A percentile compares a stretch with the other conserved stretches of the same genome.
Conservation (phyloP, 805 yeast species). For the Ogataea methanolica region DNA sequence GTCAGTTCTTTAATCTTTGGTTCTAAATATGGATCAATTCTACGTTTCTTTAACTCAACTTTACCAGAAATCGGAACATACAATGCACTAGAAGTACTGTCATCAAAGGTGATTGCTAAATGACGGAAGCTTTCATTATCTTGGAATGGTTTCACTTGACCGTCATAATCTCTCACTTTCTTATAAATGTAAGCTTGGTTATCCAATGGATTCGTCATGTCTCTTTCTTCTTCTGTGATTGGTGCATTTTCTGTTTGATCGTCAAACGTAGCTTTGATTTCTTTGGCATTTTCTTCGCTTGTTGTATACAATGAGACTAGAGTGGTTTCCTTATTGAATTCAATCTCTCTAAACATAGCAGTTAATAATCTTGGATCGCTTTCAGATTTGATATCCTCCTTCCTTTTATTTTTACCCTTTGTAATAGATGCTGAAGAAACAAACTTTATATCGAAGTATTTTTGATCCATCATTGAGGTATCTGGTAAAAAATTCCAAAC, state of each 20-base stretch:
- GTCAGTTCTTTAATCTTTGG: conserved; percentile 53
- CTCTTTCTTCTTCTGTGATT: conserved; percentile 42
- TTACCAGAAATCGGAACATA: conserved; percentile 77
- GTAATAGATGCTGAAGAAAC: conserved; percentile 49
- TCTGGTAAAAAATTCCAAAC: conserved; percentile 87
- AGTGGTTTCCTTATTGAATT: conserved; percentile 57
- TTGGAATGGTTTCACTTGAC: conserved; percentile 46
- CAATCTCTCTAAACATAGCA: conserved; percentile 69
- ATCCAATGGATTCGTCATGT: conserved; percentile 24
- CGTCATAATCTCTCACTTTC: conserved; percentile 76
- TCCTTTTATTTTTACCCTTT: conserved; percentile 31
- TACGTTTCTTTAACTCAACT: conserved; percentile 78
- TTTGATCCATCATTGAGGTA: conserved; percentile 82
- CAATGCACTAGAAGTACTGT: conserved; percentile 52
- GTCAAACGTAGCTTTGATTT: conserved; percentile 38
- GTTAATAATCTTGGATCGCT: conserved; percentile 39
- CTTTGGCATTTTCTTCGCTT: conserved; percentile 36
- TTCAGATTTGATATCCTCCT: conserved; percentile 28
- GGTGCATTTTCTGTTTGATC: conserved; percentile 46
- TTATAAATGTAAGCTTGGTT: conserved; percentile 48
- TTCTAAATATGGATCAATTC: conserved; percentile 59
- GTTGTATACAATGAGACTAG: conserved; percentile 72
- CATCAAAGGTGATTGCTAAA: conserved; percentile 59
- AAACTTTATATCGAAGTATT: conserved; percentile 60
- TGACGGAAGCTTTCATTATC: conserved; percentile 49